Base-by-base conservation (phyloP, 331 rosid genomes). In the Quercus tomentella region DNA sequence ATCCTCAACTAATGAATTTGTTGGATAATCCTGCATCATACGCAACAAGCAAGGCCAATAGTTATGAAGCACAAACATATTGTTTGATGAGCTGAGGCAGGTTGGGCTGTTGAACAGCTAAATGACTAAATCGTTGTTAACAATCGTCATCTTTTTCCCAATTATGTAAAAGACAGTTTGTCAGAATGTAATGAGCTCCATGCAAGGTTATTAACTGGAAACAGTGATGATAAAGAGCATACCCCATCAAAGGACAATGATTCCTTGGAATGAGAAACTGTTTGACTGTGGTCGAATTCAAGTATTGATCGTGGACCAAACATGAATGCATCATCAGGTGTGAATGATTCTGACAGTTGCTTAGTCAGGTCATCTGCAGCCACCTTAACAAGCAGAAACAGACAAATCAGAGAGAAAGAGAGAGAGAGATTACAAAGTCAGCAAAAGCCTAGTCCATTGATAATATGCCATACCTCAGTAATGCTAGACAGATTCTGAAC, bases 171-270 rank as follows among this genome's bases (percentile, higher is more conserved):
- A 41, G 16, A 41, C 10, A 12, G n/a, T 35, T 41, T 9, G 31
- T 22, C 35, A 43, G 76, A 72, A 72, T 7, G 28, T 25, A 70
- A 41, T 41, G 75, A 70, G 22, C 78, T 41, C 17, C 61, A 68
- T 25, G 18, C 70, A 25, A 52, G 58, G 51, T 63, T 61, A 73
- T 55, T 61, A 26, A n/a, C 16, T 67, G 35, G 5, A 71, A 23
- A 76, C 20, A 69, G 16, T 65, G 37, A 84, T 14, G 41, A 56
- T 56, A 77, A 71, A 65, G 41, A 69, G 71, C 81, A 70, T 90
- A 96, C 99, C 97, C 91, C 97, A 63, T 93, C 98, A 79, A 96
- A 88, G 6, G 98, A 96, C 74, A 87, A 75, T 57, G 99, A 91
- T 67, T 93, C 92, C 75, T 90, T 91, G 49, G 93, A 90, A 86